Evolutionary conservation across 2,329 filamentous ascomycete genomes (phyloP), one percentile per base, ranked within the genome.

Genomic region (Fusarium tjaetaba): DNA sequence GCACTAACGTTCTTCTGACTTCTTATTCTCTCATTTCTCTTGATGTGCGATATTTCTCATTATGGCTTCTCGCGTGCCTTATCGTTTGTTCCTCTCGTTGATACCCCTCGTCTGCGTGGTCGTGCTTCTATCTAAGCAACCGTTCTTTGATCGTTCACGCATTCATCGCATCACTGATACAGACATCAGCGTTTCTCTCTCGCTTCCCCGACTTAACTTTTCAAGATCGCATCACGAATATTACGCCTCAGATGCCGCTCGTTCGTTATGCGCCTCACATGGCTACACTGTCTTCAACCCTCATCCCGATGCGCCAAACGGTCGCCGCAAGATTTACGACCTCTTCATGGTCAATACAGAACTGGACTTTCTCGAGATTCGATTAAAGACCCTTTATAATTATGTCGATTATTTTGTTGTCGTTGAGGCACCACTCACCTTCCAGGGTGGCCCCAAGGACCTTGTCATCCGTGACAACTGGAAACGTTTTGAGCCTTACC

Each of bases 381-480:
- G 89, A 16, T 83, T 92, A 7, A 85, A 89, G 75, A 88, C 88
- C 6, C 85, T 90, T 22, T 87, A 87, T 64, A 80, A 86, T 43
- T 81, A 87, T 46, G 89, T 92, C 67, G 90, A 92, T 81, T 91
- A 91, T 80, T 92, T 91, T 74, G 84, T 92, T 75, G 85, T 92
- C 39, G 85, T 92, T 57, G 90, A 92, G 81, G 86, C 87, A 2
- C 79, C 82, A 24, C 85, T 82, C 56, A 91, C 89, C 2, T 92
- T 92, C 73, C 90, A 89, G 22, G 86, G 86, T 41, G 81, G 81
- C 2, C 80, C 84, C 14, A 92, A 92, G 80, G 85, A 87, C 4
- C 82, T 91, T 18, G 78, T 84, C 41, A 83, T 91, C 65, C 81
- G 83, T 18, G 83, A 88, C 18, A 88, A 88, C 79, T 86, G 88